Conservation (phyloP, 1,284 basidiomycete genomes). For the Heliocybe sulcata region DNA sequence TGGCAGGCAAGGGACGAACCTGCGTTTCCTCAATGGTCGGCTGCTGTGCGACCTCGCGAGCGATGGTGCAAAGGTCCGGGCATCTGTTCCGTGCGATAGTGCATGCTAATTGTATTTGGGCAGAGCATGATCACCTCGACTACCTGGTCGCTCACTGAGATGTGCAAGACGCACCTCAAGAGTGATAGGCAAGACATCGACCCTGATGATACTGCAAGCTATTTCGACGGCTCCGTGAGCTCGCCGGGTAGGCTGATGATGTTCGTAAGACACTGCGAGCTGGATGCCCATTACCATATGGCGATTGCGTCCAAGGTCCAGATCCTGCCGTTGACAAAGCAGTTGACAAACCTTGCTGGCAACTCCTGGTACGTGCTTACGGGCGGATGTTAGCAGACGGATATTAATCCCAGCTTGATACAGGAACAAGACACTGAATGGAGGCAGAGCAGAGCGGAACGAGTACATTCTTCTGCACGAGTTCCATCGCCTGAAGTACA, state of each 20-base stretch:
- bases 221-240: constrained; percentile 82
- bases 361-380: constrained; percentile 79
- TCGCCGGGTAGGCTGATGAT: constrained; percentile 77
- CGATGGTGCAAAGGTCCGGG: constrained; percentile 83
- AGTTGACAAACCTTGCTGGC: constrained; percentile 95
- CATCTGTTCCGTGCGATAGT: background rate
- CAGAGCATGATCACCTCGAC: constrained; percentile 92
- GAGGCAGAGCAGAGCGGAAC: constrained; percentile 96
- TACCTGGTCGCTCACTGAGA: constrained; percentile 97
- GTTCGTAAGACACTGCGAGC: constrained; percentile 89
- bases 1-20: constrained; percentile 80
- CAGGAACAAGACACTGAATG: constrained; percentile 93
- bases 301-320: constrained; percentile 90
- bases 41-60: constrained; percentile 90
- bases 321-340: constrained; percentile 83
- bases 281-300: constrained; percentile 96
- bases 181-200: constrained; percentile 89
- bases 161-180: constrained; percentile 89
- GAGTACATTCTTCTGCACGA: constrained; percentile 99
- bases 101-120: background rate
- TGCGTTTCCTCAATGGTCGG: constrained; percentile 81
- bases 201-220: constrained; percentile 88
- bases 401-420: background rate
- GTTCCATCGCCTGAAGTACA: constrained; percentile 94
- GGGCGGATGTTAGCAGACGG: background rate